phyloP scores from a whole-genome alignment of 2,329 filamentous ascomycete species.

The Penicillium corylophilum region DNA sequence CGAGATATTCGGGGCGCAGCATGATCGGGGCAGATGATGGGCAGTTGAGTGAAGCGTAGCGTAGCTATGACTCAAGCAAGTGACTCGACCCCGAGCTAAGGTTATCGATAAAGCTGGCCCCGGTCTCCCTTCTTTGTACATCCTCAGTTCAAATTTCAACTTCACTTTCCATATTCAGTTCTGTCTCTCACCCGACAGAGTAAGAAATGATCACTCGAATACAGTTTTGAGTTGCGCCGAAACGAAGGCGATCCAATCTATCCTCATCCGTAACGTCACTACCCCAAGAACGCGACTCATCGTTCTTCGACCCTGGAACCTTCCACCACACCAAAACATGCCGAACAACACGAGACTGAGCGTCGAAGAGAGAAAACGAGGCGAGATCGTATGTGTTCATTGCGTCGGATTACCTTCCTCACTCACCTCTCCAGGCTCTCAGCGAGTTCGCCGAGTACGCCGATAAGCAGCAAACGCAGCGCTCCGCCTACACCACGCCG shows the following conservation, averaged over 20 bases:
- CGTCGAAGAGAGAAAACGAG: slow-evolving; percentile 77
- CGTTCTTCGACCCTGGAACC: slow-evolving; percentile 6
- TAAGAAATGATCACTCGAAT: slow-evolving; percentile 47
- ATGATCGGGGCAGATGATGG: slow-evolving; percentile 9
- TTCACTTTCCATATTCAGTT: neutral
- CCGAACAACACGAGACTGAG: slow-evolving; percentile 56
- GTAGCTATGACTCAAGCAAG: slow-evolving; percentile 27
- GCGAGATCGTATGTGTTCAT: slow-evolving; percentile 67
- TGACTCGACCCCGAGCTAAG: slow-evolving; percentile 16
- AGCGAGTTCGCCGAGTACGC: slow-evolving; percentile 98
- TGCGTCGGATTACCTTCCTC: neutral
- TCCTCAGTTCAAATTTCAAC: neutral
- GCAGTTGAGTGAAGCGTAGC: neutral
- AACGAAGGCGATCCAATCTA: slow-evolving; percentile 33
- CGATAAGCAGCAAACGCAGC: slow-evolving; percentile 77
- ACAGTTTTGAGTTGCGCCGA: slow-evolving; percentile 36
- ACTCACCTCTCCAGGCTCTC: slow-evolving; percentile 59
- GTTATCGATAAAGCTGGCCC: slow-evolving; percentile 36
- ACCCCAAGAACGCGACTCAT: slow-evolving; percentile 11
- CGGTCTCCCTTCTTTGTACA: slow-evolving; percentile 8
- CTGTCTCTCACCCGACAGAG: slow-evolving; percentile 6
- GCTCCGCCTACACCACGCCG: slow-evolving; percentile 37
- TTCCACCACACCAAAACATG: slow-evolving; percentile 28
- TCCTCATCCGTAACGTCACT: slow-evolving; percentile 25
- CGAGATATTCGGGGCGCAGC: slow-evolving; percentile 7